Percentiles rank a stretch among this genome's conserved stretches.
Evolutionary conservation across 2,329 filamentous ascomycete genomes (phyloP).

Genomic region (Verticillium tricorpus): DNA sequence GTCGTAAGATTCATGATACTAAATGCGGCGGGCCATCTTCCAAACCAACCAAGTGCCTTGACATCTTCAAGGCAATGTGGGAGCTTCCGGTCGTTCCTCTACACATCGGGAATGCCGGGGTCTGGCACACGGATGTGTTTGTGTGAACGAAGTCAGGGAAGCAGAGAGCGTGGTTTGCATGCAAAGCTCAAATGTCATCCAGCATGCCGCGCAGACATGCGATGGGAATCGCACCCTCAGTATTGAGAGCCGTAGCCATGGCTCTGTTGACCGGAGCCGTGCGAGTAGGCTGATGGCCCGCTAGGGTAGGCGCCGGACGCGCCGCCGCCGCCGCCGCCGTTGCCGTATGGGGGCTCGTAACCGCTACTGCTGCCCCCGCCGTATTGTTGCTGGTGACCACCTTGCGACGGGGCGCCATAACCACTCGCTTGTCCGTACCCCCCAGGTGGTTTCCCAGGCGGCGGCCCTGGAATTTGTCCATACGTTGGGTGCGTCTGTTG

Average conservation of each 20-base stretch:
- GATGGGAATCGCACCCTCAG: conserved; percentile 1
- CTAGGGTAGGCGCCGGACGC: conserved; percentile 26
- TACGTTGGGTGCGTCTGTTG: conserved; percentile 17
- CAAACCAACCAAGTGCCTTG: not conserved
- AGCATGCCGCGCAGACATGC: no score
- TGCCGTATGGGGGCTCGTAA: conserved; percentile 23
- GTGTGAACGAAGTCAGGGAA: not conserved
- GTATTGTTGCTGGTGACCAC: conserved; percentile 10
- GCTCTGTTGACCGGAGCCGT: conserved; percentile 13
- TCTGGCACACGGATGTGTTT: not conserved
- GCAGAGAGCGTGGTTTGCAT: not conserved
- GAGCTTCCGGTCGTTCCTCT: not conserved
- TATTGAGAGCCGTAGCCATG: conserved; percentile 11
- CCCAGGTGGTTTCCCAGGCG: conserved; percentile 7
- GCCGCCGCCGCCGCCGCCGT: conserved; percentile 19
- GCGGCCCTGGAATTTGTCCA: conserved; percentile 13
- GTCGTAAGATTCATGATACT: not conserved
- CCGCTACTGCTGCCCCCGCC: conserved; percentile 9
- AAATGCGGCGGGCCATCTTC: not conserved
- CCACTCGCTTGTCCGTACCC: conserved; percentile 12
- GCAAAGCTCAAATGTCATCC: no score
- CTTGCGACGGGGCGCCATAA: conserved; percentile 13
- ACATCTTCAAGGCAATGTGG: not conserved
- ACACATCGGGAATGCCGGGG: not conserved
- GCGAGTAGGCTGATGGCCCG: conserved; percentile 15